Conservation (phyloP, 129 eudicot genomes). For the Gnaphalium uliginosum region DNA sequence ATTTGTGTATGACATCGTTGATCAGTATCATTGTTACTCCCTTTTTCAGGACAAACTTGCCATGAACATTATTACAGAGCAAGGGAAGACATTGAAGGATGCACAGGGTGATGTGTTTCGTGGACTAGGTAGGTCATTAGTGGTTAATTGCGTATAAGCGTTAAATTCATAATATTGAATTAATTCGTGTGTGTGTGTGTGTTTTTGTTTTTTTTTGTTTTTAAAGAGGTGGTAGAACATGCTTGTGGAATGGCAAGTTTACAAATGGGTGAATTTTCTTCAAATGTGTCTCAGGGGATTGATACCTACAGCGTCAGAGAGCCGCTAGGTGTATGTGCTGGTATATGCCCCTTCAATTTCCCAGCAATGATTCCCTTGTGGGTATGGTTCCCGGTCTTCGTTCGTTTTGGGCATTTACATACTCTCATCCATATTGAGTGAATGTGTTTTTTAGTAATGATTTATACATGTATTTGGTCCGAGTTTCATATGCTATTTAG, state of each 20-base stretch:
- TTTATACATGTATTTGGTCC: not conserved
- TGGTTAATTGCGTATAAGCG: not conserved
- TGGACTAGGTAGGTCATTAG: slow-evolving; percentile 70
- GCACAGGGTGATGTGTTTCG: slow-evolving; percentile 99
- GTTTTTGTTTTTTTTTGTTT: slow-evolving; percentile 19
- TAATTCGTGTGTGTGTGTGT: slow-evolving; percentile 12
- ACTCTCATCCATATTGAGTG: not conserved
- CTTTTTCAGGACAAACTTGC: slow-evolving; percentile 86
- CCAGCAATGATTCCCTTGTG: slow-evolving; percentile 99
- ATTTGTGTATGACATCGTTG: slow-evolving; percentile 14
- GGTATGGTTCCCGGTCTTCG: slow-evolving; percentile 52
- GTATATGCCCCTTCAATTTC: slow-evolving; percentile 97
- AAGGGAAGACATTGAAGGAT: slow-evolving; percentile 96
- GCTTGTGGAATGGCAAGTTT: slow-evolving; percentile 97
- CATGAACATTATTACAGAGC: slow-evolving; percentile 85
- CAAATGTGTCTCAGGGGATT: slow-evolving; percentile 93
- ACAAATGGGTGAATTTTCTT: slow-evolving; percentile 94
- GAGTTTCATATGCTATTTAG: not conserved
- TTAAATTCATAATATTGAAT: not conserved
- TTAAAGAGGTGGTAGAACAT: slow-evolving; percentile 99
- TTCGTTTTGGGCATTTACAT: not conserved
- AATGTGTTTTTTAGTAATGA: not conserved
- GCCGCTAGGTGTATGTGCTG: slow-evolving; percentile 99
- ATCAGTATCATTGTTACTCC: not conserved
- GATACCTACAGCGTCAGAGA: slow-evolving; percentile 97